Evolutionary conservation across 73 alveolate genomes (phyloP), one percentile per base, ranked within the genome.

Genomic region (Paramecium pentaurelia): DNA sequence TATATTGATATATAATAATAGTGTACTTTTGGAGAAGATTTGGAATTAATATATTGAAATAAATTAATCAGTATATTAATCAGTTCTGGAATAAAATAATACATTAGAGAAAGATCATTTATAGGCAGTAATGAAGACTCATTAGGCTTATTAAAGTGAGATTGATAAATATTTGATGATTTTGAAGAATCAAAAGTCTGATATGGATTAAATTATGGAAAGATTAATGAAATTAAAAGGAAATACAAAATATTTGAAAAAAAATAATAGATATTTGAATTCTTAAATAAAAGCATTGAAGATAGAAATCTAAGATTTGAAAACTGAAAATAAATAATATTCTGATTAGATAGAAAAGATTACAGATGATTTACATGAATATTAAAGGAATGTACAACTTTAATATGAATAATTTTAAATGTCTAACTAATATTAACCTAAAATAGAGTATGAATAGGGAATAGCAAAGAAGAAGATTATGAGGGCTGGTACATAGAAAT

Each of bases 11-110:
- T 49, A 49, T 14, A 49, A 22, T 0, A 22, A 49, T 64, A 64
- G 91, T 80, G 91, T 80, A 14, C 45, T 80, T 27, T 80, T 80
- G 30, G 91, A 80, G 12, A 80, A 47, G 58, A 80, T 80, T 11
- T 80, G 91, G 91, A 80, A 45, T 12, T 25, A 80, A 80, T 80
- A 80, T 28, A 27, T 49, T 1, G 91, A 80, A 12, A 80, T 80
- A 9, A 80, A 42, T 27, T 80, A 80, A 49, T 45, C 47, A 11
- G 75, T 80, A 22, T 45, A 32, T 80, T 28, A 80, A 25, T 80
- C 44, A 25, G 20, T 80, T 2, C 45, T 80, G 2, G 73, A 80
- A 38, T 34, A 80, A 25, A 80, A 49, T 16, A 80, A 47, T 27
- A 8, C 36, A 25, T 34, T 32, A 45, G 91, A 80, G 91, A 80